Percentiles rank a stretch among this genome's conserved stretches.
These are phyloP conservation scores for Xylaria flabelliformis DNA, from an alignment of 495 filamentous ascomycete species.

Conservation along the genomic window DNA sequence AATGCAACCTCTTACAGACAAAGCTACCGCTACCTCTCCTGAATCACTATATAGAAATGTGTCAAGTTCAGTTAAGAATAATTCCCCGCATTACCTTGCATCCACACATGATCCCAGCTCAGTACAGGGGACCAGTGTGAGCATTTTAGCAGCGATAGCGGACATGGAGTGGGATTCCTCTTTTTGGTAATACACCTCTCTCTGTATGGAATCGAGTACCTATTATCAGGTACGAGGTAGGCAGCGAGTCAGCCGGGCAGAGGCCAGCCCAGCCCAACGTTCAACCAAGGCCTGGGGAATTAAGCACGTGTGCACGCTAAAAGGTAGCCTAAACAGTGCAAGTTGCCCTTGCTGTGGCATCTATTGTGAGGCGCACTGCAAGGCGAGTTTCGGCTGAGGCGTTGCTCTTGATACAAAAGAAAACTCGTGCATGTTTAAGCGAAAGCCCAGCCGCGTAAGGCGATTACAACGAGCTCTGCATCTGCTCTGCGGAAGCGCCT, in stretches of 20 bases:
- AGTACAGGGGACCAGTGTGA: background rate
- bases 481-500: background rate
- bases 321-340: background rate
- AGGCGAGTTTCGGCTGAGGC: background rate
- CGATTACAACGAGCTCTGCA: background rate
- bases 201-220: background rate
- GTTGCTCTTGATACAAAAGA: background rate
- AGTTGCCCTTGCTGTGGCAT: background rate
- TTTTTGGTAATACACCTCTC: background rate
- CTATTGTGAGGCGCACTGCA: background rate
- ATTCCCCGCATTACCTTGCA: background rate
- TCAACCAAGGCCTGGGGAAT: background rate
- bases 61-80: background rate
- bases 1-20: background rate
- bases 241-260: background rate
- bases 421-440: background rate
- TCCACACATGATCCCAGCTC: background rate
- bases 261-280: background rate
- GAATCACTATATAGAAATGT: background rate
- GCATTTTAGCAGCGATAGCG: background rate
- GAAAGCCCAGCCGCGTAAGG: background rate
- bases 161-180: no score
- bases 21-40: background rate
- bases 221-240: background rate
- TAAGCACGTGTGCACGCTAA: conserved; percentile 10